phyloP scores from a whole-genome alignment of 1,284 basidiomycete species.

The Tetrapyrgos nigripes region DNA sequence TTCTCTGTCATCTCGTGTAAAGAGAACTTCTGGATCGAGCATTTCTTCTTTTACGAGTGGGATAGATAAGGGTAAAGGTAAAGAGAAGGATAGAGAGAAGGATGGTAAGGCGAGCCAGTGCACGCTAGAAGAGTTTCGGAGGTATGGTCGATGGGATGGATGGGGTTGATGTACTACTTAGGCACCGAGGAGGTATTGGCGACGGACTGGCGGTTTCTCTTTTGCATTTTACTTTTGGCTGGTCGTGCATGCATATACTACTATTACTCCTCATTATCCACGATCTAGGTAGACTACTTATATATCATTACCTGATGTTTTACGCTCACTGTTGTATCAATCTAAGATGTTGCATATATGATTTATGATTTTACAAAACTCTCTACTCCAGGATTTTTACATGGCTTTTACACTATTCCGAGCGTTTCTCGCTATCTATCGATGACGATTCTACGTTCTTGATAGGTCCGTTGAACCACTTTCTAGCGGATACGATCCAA shows the following conservation, averaged over 20 bases:
- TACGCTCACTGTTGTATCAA: neutral
- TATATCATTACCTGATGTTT: neutral
- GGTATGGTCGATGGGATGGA: conserved; percentile 86
- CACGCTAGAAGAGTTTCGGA: conserved; percentile 74
- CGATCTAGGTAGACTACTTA: neutral
- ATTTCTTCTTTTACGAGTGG: conserved; percentile 54
- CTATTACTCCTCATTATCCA: neutral
- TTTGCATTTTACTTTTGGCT: neutral
- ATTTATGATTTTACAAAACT: no score
- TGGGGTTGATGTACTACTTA: conserved; percentile 70
- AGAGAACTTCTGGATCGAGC: conserved; percentile 52
- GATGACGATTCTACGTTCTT: conserved; percentile 49
- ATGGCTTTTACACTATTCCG: neutral
- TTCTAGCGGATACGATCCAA: conserved; percentile 70
- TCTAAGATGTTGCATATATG: neutral
- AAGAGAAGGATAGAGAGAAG: conserved; percentile 63
- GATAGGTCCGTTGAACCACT: conserved; percentile 76
- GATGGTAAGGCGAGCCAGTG: conserved; percentile 70
- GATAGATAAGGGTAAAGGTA: conserved; percentile 58
- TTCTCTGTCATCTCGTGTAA: conserved; percentile 39
- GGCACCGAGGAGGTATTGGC: no score
- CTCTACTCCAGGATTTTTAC: no score
- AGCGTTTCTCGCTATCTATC: neutral
- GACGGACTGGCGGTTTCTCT: no score
- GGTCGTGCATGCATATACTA: neutral